Evolutionary conservation across 139 green algal species (phyloP).

Genomic region (Closterium sp.): DNA sequence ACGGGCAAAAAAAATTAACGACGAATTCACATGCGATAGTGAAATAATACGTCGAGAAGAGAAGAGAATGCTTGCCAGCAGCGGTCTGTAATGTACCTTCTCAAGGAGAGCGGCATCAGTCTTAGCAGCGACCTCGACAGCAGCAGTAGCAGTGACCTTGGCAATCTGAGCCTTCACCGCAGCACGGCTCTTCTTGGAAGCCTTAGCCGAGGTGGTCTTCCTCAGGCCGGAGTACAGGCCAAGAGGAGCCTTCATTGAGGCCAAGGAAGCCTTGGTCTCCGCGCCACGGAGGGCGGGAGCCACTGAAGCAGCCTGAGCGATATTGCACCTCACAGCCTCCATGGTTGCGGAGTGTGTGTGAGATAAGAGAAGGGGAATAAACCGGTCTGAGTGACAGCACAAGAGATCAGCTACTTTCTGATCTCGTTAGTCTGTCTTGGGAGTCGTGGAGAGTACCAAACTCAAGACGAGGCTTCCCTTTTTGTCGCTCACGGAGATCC

Average conservation of each 20-base stretch:
- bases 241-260: background rate
- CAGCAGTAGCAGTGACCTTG: slow-evolving; percentile 24
- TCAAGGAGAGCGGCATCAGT: background rate
- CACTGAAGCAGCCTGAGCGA: background rate
- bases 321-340: background rate
- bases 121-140: slow-evolving; percentile 14
- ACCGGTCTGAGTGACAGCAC: background rate
- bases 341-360: background rate
- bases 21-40: background rate
- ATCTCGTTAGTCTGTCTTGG: background rate
- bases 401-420: background rate
- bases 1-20: background rate
- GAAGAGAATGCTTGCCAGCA: background rate
- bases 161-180: background rate
- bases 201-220: background rate
- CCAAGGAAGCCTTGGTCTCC: background rate
- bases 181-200: background rate
- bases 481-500: background rate
- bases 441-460: background rate
- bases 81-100: background rate
- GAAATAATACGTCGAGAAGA: background rate
- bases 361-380: background rate
- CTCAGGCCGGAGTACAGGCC: slow-evolving; percentile 4
- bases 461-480: background rate
- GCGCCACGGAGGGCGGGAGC: background rate